phyloP scores from a whole-genome alignment of 352 stramenopile species.

The Phytophthora melonis region DNA sequence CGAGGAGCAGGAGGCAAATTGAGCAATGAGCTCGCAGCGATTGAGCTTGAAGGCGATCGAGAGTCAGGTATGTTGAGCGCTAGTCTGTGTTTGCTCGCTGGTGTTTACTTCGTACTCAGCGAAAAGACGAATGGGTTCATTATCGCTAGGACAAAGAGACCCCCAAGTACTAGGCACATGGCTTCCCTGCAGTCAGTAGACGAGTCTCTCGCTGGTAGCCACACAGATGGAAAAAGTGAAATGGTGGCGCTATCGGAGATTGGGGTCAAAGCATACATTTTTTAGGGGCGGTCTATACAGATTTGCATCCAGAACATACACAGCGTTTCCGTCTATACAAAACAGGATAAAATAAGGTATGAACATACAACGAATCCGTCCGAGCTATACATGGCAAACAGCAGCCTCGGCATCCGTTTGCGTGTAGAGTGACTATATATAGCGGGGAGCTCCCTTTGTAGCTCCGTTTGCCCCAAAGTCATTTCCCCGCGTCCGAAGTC shows the following conservation, averaged over 20 bases:
- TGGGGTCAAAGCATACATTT: neutral
- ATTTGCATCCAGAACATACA: neutral
- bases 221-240: constrained; percentile 19
- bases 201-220: neutral
- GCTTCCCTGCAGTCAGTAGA: constrained; percentile 1
- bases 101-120: neutral
- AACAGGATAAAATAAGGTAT: neutral
- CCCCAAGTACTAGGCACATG: neutral
- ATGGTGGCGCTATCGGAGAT: neutral
- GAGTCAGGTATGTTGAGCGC: neutral
- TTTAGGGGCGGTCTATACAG: neutral
- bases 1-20: constrained; percentile 9
- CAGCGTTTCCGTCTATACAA: neutral
- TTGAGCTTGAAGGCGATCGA: neutral
- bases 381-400: neutral
- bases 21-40: constrained; percentile 13
- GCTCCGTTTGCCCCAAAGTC: neutral
- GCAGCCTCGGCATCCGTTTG: neutral
- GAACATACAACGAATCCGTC: neutral
- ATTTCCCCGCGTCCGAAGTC: neutral
- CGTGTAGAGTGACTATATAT: neutral
- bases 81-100: neutral
- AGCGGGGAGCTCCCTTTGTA: neutral
- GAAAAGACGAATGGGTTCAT: neutral
- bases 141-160: neutral